These are phyloP conservation scores for Oryza longistaminata DNA, from an alignment of 176 grass and related monocot genomes.

Conservation along the genomic window DNA sequence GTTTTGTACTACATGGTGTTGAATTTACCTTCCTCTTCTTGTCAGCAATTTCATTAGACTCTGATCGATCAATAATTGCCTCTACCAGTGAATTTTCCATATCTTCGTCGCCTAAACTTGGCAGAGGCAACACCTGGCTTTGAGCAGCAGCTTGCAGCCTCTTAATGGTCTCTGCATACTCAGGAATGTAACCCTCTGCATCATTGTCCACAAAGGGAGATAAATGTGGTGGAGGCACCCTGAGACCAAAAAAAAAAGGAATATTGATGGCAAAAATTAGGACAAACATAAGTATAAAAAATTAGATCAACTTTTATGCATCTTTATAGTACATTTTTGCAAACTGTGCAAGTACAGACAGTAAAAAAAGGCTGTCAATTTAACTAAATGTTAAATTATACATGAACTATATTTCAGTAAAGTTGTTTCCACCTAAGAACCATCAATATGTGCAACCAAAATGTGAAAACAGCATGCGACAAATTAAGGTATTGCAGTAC, in stretches of 20 bases:
- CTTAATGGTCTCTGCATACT: conserved; percentile 91
- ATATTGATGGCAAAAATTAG: background rate
- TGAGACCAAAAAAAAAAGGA: conserved; percentile 43
- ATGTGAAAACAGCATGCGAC: background rate
- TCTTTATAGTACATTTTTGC: background rate
- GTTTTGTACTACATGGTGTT: conserved; percentile 13
- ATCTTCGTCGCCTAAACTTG: conserved; percentile 79
- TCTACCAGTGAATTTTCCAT: conserved; percentile 52
- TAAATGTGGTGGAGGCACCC: conserved; percentile 91
- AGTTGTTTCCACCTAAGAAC: background rate
- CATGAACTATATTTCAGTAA: background rate
- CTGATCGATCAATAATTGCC: conserved; percentile 63
- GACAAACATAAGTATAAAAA: background rate
- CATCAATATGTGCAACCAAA: background rate
- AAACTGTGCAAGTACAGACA: background rate
- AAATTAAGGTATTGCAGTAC: background rate
- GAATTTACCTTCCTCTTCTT: conserved; percentile 66
- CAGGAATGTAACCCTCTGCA: conserved; percentile 91
- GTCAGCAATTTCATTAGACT: conserved; percentile 69
- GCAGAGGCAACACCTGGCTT: conserved; percentile 84
- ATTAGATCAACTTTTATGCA: background rate
- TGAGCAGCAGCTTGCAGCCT: conserved; percentile 67
- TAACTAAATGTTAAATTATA: background rate
- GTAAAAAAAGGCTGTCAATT: background rate
- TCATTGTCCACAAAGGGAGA: conserved; percentile 98